These are phyloP conservation scores for Aureobasidium leucospermi DNA, from an alignment of 2,329 filamentous ascomycete species.

Conservation along the genomic window DNA sequence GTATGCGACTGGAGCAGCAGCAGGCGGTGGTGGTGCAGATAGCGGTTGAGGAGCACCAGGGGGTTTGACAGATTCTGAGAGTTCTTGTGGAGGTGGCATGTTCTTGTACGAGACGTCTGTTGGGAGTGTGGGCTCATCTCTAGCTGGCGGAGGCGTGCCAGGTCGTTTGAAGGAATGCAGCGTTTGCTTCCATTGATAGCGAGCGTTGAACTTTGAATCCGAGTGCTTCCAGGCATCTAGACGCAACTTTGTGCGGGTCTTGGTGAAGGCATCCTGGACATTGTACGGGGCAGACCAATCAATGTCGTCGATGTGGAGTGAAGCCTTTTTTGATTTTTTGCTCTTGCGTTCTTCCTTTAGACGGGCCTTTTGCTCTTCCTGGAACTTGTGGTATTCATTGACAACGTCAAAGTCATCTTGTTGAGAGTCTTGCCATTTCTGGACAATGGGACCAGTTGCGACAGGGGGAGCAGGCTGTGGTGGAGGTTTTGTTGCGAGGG, in stretches of 20 bases:
- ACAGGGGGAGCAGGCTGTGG: slow-evolving; percentile 18
- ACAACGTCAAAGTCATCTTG: slow-evolving; percentile 67
- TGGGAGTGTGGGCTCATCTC: slow-evolving; percentile 37
- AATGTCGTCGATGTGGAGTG: slow-evolving; percentile 13
- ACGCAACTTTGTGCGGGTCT: slow-evolving; percentile 46
- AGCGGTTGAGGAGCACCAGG: slow-evolving; percentile 26
- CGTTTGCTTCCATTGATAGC: slow-evolving; percentile 76
- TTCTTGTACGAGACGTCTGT: slow-evolving; percentile 22
- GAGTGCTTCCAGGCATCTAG: slow-evolving; percentile 78
- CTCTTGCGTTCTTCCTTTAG: slow-evolving; percentile 69
- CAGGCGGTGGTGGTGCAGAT: slow-evolving; percentile 23
- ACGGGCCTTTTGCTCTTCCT: slow-evolving; percentile 34
- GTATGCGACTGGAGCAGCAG: background rate
- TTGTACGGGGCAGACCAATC: slow-evolving; percentile 94
- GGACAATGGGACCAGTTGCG: slow-evolving; percentile 27
- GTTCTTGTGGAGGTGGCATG: slow-evolving; percentile 12
- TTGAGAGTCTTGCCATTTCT: slow-evolving; percentile 41
- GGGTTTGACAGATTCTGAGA: slow-evolving; percentile 34
- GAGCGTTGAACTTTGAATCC: slow-evolving; percentile 73
- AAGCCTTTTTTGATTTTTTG: slow-evolving; percentile 46
- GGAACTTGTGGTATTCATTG: slow-evolving; percentile 15
- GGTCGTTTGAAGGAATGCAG: slow-evolving; percentile 64
- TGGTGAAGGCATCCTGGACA: slow-evolving; percentile 54
- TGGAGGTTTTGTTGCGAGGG: slow-evolving; percentile 21
- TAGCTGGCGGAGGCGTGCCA: slow-evolving; percentile 42